A percentile compares a stretch with the other conserved stretches of the same genome.
Evolutionary conservation across 148 eudicot genomes (phyloP).

Genomic region (Salicornia ramosissima): DNA sequence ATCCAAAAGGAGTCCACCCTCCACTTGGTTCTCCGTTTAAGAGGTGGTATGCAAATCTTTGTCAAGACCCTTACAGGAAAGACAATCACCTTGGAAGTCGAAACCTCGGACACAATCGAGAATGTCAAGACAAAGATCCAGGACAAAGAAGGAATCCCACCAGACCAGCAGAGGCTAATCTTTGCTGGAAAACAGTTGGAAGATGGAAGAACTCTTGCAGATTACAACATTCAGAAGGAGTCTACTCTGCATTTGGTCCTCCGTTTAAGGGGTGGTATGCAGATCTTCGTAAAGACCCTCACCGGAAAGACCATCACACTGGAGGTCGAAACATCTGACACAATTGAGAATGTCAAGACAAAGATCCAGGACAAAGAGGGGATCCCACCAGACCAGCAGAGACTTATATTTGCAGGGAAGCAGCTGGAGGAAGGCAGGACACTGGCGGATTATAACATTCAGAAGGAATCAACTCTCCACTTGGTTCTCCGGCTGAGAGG

Average conservation of each 20-base stretch:
- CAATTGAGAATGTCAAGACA: constrained; percentile 24
- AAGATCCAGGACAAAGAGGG: constrained; percentile 25
- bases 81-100: constrained; percentile 23
- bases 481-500: constrained; percentile 13
- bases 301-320: constrained; percentile 15
- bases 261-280: constrained; percentile 20
- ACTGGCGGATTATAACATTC: constrained; percentile 20
- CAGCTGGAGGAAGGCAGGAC: constrained; percentile 20
- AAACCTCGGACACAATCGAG: constrained; percentile 17
- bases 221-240: constrained; percentile 22
- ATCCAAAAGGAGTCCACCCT: constrained; percentile 24
- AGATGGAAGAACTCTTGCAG: constrained; percentile 18
- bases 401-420: constrained; percentile 18
- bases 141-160: constrained; percentile 19
- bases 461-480: constrained; percentile 21
- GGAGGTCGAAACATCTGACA: constrained; percentile 22
- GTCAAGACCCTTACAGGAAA: constrained; percentile 27
- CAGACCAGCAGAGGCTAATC: constrained; percentile 21
- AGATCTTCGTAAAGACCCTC: constrained; percentile 20
- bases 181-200: constrained; percentile 21
- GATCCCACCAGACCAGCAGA: constrained; percentile 24
- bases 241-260: constrained; percentile 21
- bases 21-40: constrained; percentile 7
- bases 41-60: constrained; percentile 22
- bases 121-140: constrained; percentile 19